Conservation (phyloP, 441 rosid genomes). For the Corymbia calophylla region DNA sequence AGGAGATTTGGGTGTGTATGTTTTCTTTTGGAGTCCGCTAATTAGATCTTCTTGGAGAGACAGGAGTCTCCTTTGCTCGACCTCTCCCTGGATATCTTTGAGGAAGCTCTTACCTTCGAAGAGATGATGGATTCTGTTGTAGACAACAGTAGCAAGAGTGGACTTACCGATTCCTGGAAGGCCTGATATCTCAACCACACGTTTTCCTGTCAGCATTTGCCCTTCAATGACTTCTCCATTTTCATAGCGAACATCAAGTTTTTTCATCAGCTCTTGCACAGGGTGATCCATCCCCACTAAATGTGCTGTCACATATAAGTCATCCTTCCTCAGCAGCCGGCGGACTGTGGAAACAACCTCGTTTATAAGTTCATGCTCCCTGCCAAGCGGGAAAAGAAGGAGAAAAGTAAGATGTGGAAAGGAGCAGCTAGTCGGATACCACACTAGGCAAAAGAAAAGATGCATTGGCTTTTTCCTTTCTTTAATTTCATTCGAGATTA, state of each 20-base stretch:
- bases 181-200: background rate
- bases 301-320: background rate
- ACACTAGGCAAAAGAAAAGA: background rate
- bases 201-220: accelerated
- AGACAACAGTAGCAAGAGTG: background rate
- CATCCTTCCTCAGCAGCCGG: background rate
- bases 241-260: background rate
- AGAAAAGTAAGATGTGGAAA: background rate
- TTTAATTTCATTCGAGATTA: background rate
- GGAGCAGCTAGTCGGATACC: background rate
- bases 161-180: background rate
- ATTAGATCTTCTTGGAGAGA: background rate
- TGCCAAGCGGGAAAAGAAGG: background rate
- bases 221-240: accelerated
- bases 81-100: background rate
- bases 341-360: background rate
- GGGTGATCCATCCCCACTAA: background rate
- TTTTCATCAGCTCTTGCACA: background rate
- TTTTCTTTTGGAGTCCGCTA: background rate
- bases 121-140: background rate
- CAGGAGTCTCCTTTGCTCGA: background rate
- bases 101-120: background rate
- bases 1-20: background rate
- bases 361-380: background rate
- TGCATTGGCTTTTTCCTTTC: background rate